A percentile compares a stretch with the other conserved stretches of the same genome.
Conservation (phyloP, 2,329 filamentous ascomycete species). For the Stachybotrys echinatus region DNA sequence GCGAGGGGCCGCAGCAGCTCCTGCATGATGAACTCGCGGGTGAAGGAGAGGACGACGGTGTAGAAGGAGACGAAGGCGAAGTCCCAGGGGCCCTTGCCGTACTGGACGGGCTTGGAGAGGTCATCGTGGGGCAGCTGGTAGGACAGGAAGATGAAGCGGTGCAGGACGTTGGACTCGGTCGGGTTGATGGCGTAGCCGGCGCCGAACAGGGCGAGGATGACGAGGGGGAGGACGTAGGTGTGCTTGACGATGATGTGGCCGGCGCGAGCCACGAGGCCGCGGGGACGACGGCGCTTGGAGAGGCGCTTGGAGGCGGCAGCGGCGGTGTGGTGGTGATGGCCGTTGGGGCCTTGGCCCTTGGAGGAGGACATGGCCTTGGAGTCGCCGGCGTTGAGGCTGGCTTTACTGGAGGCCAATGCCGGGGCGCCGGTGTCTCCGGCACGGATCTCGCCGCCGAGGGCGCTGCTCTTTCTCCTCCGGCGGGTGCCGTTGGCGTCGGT, state of each 20-base stretch:
- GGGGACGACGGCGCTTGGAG: slow-evolving; percentile 51
- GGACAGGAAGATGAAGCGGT: slow-evolving; percentile 82
- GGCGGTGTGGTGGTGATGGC: neutral
- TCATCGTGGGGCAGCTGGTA: slow-evolving; percentile 61
- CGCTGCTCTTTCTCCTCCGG: slow-evolving; percentile 52
- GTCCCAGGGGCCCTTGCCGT: slow-evolving; percentile 85
- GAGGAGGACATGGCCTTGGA: slow-evolving; percentile 9
- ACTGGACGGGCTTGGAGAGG: slow-evolving; percentile 52
- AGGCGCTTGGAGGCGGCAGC: slow-evolving; percentile 30
- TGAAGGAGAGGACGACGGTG: slow-evolving; percentile 84
- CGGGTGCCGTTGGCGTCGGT: slow-evolving; percentile 31
- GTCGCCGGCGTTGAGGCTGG: slow-evolving; percentile 31
- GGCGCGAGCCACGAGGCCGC: slow-evolving; percentile 38
- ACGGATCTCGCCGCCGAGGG: slow-evolving; percentile 45
- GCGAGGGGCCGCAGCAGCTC: slow-evolving; percentile 75
- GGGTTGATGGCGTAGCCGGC: slow-evolving; percentile 71
- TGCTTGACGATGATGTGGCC: slow-evolving; percentile 55
- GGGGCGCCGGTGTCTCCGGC: slow-evolving; percentile 52
- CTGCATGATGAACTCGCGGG: slow-evolving; percentile 95
- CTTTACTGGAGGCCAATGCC: slow-evolving; percentile 46
- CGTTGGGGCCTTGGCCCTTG: too few species aligned
- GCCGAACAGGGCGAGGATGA: slow-evolving; percentile 60
- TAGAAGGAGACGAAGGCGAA: slow-evolving; percentile 87
- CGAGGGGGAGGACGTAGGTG: slow-evolving; percentile 61
- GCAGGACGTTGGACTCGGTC: slow-evolving; percentile 69